Evolutionary conservation across 768 basidiomycete genomes (phyloP).

Genomic region (Hypsizygus marmoreus): DNA sequence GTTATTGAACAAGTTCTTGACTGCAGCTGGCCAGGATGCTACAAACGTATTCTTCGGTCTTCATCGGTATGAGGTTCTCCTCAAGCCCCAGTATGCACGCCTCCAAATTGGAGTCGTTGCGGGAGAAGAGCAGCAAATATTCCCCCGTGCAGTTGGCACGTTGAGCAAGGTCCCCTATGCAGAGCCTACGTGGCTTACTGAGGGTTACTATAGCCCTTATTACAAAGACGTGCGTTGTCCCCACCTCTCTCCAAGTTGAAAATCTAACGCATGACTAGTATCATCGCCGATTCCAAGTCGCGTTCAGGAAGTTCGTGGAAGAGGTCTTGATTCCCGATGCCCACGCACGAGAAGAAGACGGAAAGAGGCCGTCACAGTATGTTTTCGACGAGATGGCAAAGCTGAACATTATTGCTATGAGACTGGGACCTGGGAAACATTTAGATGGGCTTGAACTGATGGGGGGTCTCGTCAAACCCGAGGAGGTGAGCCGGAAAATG

Average conservation of each 20-base stretch:
- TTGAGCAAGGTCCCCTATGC: conserved; percentile 82
- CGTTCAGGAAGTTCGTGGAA: conserved; percentile 71
- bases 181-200: conserved; percentile 80
- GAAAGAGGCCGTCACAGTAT: conserved; percentile 70
- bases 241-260: conserved; percentile 25
- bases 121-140: conserved; percentile 51
- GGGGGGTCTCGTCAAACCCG: conserved; percentile 73
- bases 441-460: conserved; percentile 75
- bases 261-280: conserved; percentile 35
- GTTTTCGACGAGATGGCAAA: conserved; percentile 73
- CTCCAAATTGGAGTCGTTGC: conserved; percentile 74
- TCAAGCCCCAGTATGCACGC: conserved; percentile 71
- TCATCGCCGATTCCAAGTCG: conserved; percentile 61
- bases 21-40: conserved; percentile 81
- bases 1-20: too few relatives aligned
- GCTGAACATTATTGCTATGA: conserved; percentile 59
- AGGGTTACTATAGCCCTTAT: conserved; percentile 71
- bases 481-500: conserved; percentile 67
- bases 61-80: conserved; percentile 83
- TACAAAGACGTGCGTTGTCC: conserved; percentile 65
- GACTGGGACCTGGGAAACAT: conserved; percentile 85
- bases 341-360: conserved; percentile 72
- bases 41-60: conserved; percentile 89
- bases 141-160: conserved; percentile 51
- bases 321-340: conserved; percentile 60